Conservation (phyloP, 192 early-diverging fungal genomes). For the Linnemannia schmuckeri region DNA sequence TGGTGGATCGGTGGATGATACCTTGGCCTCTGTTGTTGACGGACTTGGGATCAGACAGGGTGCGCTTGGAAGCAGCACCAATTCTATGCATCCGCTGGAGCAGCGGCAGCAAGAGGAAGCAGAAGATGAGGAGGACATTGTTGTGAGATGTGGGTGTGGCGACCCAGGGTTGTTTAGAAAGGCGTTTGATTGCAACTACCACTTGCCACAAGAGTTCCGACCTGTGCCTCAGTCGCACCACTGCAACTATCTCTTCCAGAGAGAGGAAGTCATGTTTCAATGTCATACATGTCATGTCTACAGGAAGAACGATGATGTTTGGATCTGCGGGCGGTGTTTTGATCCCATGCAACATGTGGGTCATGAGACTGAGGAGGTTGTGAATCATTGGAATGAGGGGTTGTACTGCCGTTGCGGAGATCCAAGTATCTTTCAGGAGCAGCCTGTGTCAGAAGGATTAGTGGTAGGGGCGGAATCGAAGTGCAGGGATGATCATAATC, state of each 20-base stretch:
- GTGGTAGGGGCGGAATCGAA: neutral
- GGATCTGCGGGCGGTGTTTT: slow-evolving; percentile 47
- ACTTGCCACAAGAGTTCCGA: slow-evolving; percentile 35
- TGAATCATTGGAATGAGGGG: slow-evolving; percentile 30
- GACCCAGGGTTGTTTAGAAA: slow-evolving; percentile 33
- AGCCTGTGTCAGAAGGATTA: neutral
- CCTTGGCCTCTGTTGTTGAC: neutral
- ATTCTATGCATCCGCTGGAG: neutral
- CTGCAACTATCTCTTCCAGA: slow-evolving; percentile 37
- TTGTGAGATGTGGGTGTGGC: slow-evolving; percentile 35
- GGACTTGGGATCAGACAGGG: neutral
- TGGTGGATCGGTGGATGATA: neutral
- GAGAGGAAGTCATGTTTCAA: slow-evolving; percentile 27
- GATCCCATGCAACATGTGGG: slow-evolving; percentile 19
- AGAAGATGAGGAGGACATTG: neutral
- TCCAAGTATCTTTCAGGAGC: neutral
- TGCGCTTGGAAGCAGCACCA: neutral
- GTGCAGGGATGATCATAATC: slow-evolving; percentile 42
- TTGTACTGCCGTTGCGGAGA: slow-evolving; percentile 45
- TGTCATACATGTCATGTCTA: slow-evolving; percentile 26
- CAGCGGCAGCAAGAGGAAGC: neutral
- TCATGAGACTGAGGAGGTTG: slow-evolving; percentile 15
- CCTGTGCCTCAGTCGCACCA: slow-evolving; percentile 31
- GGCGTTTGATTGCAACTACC: slow-evolving; percentile 38
- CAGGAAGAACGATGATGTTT: slow-evolving; percentile 16